A percentile compares a stretch with the other conserved stretches of the same genome.
These are phyloP conservation scores for Rhytidiadelphus loreus DNA, from an alignment of 225 moss, liverwort and hornwort genomes.

Conservation along the genomic window DNA sequence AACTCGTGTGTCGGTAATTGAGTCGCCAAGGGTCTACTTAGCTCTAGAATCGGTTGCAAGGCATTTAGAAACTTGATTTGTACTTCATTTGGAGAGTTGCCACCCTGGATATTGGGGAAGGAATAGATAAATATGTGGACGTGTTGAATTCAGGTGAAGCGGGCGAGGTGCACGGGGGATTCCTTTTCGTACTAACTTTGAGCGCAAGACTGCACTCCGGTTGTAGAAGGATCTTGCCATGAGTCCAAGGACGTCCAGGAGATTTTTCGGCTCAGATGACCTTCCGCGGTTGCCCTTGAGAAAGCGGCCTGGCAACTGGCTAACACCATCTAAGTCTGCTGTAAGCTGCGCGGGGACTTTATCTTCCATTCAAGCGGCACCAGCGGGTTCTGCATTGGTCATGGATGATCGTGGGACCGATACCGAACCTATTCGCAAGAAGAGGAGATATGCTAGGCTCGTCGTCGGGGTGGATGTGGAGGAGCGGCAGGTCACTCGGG, in stretches of 20 bases:
- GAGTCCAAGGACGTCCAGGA: constrained; percentile 11
- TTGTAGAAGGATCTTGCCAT: background rate
- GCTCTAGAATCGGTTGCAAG: background rate
- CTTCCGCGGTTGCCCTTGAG: constrained; percentile 3
- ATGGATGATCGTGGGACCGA: background rate
- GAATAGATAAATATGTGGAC: background rate
- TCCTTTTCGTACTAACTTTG: background rate
- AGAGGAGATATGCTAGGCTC: background rate
- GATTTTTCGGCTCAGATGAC: background rate
- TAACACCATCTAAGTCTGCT: background rate
- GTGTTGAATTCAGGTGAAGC: background rate
- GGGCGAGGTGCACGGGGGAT: background rate
- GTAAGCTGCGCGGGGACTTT: background rate
- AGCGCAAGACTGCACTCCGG: background rate
- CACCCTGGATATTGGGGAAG: background rate
- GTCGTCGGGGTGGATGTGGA: background rate
- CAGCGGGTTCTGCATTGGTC: background rate
- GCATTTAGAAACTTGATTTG: background rate
- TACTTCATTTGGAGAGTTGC: background rate
- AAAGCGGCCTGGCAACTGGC: constrained; percentile 15
- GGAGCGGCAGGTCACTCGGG: constrained; percentile 15
- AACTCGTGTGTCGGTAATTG: background rate
- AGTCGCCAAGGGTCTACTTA: background rate
- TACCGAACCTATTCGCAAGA: constrained; percentile 2
- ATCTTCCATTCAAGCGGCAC: background rate